A percentile compares a stretch with the other conserved stretches of the same genome.
phyloP scores from a whole-genome alignment of 2,329 filamentous ascomycete genomes.

The Fusarium napiforme region DNA sequence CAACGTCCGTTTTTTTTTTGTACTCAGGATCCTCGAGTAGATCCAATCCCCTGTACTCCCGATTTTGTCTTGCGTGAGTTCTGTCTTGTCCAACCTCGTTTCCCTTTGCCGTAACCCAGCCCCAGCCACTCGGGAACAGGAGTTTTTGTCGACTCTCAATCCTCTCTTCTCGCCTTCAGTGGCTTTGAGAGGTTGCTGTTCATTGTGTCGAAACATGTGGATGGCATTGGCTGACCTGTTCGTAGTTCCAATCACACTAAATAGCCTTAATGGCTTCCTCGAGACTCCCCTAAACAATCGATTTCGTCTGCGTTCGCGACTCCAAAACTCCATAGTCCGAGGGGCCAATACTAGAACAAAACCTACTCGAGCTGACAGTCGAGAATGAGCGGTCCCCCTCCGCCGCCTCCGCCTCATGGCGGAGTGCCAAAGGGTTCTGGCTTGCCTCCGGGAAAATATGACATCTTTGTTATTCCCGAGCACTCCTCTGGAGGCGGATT shows the following conservation, averaged over 20 bases:
- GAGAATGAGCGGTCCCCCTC: slow-evolving; percentile 72
- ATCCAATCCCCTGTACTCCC: slow-evolving; percentile 37
- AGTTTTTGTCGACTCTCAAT: slow-evolving; percentile 6
- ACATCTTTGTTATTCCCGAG: slow-evolving; percentile 96
- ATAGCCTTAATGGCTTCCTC: slow-evolving; percentile 47
- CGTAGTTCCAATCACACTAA: slow-evolving; percentile 28
- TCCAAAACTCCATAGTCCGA: slow-evolving; percentile 19
- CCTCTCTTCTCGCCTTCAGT: background rate
- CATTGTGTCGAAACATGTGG: background rate
- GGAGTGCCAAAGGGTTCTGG: slow-evolving; percentile 76
- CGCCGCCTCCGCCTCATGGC: slow-evolving; percentile 89
- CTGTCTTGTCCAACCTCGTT: slow-evolving; percentile 34
- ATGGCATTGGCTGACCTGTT: slow-evolving; percentile 24
- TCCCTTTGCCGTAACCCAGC: slow-evolving; percentile 17
- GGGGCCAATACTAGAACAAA: slow-evolving; percentile 17
- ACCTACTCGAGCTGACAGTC: slow-evolving; percentile 35
- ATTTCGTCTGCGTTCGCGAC: slow-evolving; percentile 30
- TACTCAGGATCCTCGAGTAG: slow-evolving; percentile 45
- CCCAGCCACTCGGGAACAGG: slow-evolving; percentile 29
- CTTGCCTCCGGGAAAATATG: slow-evolving; percentile 89
- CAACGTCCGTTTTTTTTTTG: slow-evolving; percentile 23
- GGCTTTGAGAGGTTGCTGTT: background rate
- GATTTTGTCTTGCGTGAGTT: slow-evolving; percentile 41
- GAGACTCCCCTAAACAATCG: slow-evolving; percentile 43
- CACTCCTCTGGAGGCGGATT: slow-evolving; percentile 91